Evolutionary conservation across 2,329 filamentous ascomycete genomes (phyloP).

Genomic region (Beauveria sp.): DNA sequence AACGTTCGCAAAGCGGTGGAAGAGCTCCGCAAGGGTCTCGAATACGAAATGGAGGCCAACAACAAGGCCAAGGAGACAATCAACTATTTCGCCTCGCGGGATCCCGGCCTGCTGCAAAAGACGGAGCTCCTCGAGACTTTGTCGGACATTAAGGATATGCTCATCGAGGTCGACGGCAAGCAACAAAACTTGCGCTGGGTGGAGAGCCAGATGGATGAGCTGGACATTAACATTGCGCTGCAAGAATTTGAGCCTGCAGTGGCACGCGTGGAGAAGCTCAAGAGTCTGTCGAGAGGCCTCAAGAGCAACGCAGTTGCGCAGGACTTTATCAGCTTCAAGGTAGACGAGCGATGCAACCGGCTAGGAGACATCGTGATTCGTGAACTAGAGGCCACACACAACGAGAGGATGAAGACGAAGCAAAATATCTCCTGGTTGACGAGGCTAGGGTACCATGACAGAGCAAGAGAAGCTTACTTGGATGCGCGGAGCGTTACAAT

Average conservation of each 20-base stretch:
- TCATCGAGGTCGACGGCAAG: conserved; percentile 93
- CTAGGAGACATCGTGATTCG: conserved; percentile 70
- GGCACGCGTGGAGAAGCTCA: conserved; percentile 73
- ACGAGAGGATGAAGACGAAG: conserved; percentile 68
- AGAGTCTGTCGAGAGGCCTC: conserved; percentile 67
- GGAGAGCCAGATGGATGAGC: conserved; percentile 86
- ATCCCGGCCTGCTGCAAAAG: conserved; percentile 69
- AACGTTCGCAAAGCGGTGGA: conserved; percentile 92
- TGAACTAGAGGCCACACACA: conserved; percentile 69
- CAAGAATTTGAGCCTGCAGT: conserved; percentile 85
- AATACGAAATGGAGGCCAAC: conserved; percentile 80
- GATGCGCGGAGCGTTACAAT: conserved; percentile 71
- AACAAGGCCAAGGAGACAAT: conserved; percentile 79
- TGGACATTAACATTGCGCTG: conserved; percentile 91
- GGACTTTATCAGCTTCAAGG: conserved; percentile 86
- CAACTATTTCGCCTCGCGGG: conserved; percentile 75
- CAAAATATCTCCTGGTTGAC: conserved; percentile 78
- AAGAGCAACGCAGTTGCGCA: conserved; percentile 83
- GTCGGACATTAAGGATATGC: conserved; percentile 74
- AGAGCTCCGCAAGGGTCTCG: conserved; percentile 76
- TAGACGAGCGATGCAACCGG: conserved; percentile 74
- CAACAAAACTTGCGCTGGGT: conserved; percentile 96
- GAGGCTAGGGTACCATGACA: conserved; percentile 81
- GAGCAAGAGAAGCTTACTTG: conserved; percentile 80
- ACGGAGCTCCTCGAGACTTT: conserved; percentile 71